Evolutionary conservation across 192 early-diverging fungal genomes (phyloP).

Genomic region (Coemansia biformis): DNA sequence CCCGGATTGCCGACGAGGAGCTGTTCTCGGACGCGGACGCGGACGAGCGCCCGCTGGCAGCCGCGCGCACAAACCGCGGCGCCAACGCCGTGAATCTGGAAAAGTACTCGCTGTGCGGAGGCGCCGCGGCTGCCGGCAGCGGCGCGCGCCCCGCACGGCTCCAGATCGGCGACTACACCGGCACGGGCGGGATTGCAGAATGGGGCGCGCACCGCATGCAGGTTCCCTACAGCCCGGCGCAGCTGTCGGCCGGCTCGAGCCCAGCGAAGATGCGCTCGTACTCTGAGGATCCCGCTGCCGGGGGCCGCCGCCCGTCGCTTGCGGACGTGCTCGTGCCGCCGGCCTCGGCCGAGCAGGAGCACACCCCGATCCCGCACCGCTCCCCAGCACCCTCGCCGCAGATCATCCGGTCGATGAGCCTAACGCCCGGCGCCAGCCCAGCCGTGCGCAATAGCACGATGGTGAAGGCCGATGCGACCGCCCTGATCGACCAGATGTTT

Average conservation of each 20-base stretch:
- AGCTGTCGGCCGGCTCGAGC: no score
- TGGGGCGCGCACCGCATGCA: constrained; percentile 49
- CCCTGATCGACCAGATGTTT: constrained; percentile 51
- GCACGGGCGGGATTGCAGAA: constrained; percentile 50
- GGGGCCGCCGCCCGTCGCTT: constrained; percentile 39
- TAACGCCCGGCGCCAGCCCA: not conserved
- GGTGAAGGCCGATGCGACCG: constrained; percentile 35
- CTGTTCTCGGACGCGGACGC: constrained; percentile 39
- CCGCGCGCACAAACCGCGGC: not conserved
- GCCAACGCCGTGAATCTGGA: constrained; percentile 11
- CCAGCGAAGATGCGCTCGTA: constrained; percentile 28
- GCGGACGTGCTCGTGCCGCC: constrained; percentile 46
- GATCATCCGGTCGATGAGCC: constrained; percentile 14
- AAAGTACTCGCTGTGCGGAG: constrained; percentile 19
- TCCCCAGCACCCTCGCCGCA: no score
- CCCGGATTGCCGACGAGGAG: constrained; percentile 40
- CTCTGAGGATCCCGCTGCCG: constrained; percentile 35
- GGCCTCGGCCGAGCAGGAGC: constrained; percentile 26
- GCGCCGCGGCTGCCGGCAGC: constrained; percentile 1
- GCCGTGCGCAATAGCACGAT: constrained; percentile 43
- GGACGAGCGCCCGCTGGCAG: not conserved
- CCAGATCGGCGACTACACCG: constrained; percentile 34
- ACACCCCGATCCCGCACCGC: constrained; percentile 14
- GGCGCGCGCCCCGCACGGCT: constrained; percentile 12
- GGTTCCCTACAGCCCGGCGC: constrained; percentile 33